Conservation (phyloP, 139 green algal genomes). For the Volvox reticuliferus region DNA sequence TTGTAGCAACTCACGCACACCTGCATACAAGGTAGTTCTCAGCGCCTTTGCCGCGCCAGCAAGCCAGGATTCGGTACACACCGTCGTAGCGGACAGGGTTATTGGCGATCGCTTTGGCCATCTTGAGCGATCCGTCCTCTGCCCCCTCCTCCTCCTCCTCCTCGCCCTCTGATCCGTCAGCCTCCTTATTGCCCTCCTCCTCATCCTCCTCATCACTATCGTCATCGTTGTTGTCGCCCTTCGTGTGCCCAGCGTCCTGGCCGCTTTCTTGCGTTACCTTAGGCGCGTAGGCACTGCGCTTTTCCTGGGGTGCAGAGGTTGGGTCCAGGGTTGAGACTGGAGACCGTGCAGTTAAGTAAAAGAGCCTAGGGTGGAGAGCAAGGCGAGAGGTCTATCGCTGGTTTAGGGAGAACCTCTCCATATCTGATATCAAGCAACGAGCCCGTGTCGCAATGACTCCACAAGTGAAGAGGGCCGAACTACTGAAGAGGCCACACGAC, state of each 20-base stretch:
- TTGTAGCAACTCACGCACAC: neutral
- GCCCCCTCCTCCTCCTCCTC: neutral
- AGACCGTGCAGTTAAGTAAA: no score
- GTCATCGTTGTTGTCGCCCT: neutral
- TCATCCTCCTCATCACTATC: neutral
- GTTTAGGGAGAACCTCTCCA: no score
- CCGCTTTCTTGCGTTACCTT: conserved; percentile 19
- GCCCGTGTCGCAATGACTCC: no score
- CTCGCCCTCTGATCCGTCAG: neutral
- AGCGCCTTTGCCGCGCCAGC: conserved; percentile 87
- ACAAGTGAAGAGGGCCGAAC: no score
- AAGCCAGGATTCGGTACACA: conserved; percentile 93
- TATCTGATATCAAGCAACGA: no score
- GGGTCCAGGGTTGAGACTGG: no score
- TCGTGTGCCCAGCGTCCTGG: conserved; percentile 44
- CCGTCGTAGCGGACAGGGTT: conserved; percentile 93
- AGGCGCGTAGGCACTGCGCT: conserved; percentile 92
- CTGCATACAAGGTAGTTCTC: conserved; percentile 85
- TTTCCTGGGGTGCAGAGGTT: conserved; percentile 79
- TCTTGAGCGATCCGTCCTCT: neutral
- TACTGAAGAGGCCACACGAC: no score
- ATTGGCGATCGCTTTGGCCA: neutral
- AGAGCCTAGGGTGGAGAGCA: no score
- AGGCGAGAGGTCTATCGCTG: no score
- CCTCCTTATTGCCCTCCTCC: neutral